phyloP scores from a whole-genome alignment of 2,329 filamentous ascomycete species.

The Knufia petricola region DNA sequence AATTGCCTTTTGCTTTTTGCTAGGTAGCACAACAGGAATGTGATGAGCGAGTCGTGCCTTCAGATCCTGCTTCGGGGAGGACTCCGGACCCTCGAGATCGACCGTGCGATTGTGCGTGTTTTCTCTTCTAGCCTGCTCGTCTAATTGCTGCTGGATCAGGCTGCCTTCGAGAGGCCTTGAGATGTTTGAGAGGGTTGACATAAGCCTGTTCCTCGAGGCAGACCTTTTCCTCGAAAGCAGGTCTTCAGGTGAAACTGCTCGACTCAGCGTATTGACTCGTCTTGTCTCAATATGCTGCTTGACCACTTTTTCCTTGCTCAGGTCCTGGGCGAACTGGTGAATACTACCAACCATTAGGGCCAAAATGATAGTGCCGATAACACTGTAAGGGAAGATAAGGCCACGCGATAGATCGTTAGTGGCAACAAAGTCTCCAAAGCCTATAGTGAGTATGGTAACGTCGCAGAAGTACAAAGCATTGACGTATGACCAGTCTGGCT shows the following conservation, averaged over 20 bases:
- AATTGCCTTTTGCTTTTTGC: slow-evolving; percentile 23
- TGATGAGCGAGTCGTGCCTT: not conserved
- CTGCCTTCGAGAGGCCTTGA: slow-evolving; percentile 21
- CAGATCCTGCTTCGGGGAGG: not conserved
- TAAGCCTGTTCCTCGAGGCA: too few species aligned
- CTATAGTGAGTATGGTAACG: slow-evolving; percentile 54
- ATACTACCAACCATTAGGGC: slow-evolving; percentile 77
- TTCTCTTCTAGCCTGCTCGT: slow-evolving; percentile 10
- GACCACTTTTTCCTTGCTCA: slow-evolving; percentile 54
- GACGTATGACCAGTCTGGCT: slow-evolving; percentile 50
- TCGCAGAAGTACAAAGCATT: slow-evolving; percentile 75
- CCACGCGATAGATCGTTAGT: slow-evolving; percentile 51
- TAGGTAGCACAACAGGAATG: not conserved
- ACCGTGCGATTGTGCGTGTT: slow-evolving; percentile 25
- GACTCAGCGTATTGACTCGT: slow-evolving; percentile 45
- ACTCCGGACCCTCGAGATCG: slow-evolving; percentile 27
- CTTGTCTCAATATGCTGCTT: slow-evolving; percentile 48
- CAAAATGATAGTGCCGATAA: slow-evolving; percentile 73
- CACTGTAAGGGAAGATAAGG: slow-evolving; percentile 71
- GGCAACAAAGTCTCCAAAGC: slow-evolving; percentile 54
- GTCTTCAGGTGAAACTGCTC: slow-evolving; percentile 38
- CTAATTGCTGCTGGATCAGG: slow-evolving; percentile 17
- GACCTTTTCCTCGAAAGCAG: not conserved
- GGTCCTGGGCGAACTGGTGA: slow-evolving; percentile 52
- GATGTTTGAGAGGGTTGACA: slow-evolving; percentile 9